Evolutionary conservation across 768 basidiomycete species (phyloP).

Genomic region (Suillus placidus): DNA sequence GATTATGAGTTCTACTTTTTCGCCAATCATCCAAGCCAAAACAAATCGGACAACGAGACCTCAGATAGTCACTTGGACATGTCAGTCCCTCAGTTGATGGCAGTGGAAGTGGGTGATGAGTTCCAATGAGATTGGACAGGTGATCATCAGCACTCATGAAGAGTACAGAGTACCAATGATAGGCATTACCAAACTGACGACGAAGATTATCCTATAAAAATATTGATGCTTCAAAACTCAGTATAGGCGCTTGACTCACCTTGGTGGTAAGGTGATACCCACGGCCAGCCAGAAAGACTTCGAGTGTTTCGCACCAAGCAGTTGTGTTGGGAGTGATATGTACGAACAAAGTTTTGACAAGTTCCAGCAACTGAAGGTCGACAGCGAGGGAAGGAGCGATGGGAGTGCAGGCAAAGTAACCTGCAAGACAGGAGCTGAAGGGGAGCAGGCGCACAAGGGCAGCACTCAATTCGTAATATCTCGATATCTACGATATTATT

Average conservation of each 20-base stretch:
- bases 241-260: background rate
- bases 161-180: constrained; percentile 30
- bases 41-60: constrained; percentile 28
- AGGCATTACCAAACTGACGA: constrained; percentile 26
- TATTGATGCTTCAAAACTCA: constrained; percentile 2
- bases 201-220: constrained; percentile 25
- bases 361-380: constrained; percentile 33
- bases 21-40: constrained; percentile 21
- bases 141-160: constrained; percentile 22
- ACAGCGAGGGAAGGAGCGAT: constrained; percentile 34
- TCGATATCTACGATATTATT: constrained; percentile 4
- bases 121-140: constrained; percentile 22
- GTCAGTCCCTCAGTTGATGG: background rate
- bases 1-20: background rate
- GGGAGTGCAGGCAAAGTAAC: constrained; percentile 34
- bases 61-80: constrained; percentile 16
- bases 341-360: constrained; percentile 30
- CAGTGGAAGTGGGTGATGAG: background rate
- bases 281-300: constrained; percentile 23
- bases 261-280: constrained; percentile 16
- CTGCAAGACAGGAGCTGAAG: constrained; percentile 27
- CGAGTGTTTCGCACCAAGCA: constrained; percentile 30
- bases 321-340: constrained; percentile 30
- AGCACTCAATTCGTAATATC: background rate
- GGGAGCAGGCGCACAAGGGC: constrained; percentile 16